A percentile compares a stretch with the other conserved stretches of the same genome.
Conservation (phyloP, 169 alveolate species). For the Babesia divergens region DNA sequence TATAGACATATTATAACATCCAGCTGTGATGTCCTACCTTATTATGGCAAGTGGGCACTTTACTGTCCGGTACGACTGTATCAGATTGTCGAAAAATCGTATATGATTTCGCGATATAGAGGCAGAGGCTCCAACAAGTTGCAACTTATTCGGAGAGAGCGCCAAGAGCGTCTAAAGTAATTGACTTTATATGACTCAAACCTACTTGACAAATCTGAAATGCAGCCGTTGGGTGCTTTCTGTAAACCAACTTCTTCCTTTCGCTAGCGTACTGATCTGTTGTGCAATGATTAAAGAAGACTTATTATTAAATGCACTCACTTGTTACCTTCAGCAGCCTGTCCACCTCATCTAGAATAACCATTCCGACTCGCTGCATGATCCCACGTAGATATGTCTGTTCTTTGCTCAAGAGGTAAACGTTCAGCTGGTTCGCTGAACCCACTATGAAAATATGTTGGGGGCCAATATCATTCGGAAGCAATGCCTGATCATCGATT, state of each 20-base stretch:
- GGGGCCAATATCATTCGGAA: conserved; percentile 23
- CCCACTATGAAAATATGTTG: conserved; percentile 49
- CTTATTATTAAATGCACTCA: not conserved
- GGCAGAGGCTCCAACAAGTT: conserved; percentile 63
- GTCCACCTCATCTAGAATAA: conserved; percentile 55
- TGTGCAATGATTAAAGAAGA: not conserved
- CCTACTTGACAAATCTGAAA: conserved; percentile 55
- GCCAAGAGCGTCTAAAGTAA: conserved; percentile 39
- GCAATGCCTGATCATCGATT: conserved; percentile 48
- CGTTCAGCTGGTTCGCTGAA: conserved; percentile 52
- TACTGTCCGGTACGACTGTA: conserved; percentile 34
- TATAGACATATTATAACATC: not conserved
- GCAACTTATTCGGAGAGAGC: conserved; percentile 39
- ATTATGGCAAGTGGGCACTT: conserved; percentile 54
- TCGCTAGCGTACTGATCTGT: conserved; percentile 44
- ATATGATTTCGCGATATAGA: conserved; percentile 51
- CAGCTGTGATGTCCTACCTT: not conserved
- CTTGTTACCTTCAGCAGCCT: conserved; percentile 58
- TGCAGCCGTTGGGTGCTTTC: conserved; percentile 47
- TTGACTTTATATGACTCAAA: not conserved
- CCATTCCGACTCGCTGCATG: conserved; percentile 30
- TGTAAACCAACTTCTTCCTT: conserved; percentile 8
- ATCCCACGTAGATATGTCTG: conserved; percentile 33
- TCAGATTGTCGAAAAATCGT: conserved; percentile 28
- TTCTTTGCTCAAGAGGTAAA: conserved; percentile 22